Conservation (phyloP, 176 grass and related monocot species). For the Pharus latifolius region DNA sequence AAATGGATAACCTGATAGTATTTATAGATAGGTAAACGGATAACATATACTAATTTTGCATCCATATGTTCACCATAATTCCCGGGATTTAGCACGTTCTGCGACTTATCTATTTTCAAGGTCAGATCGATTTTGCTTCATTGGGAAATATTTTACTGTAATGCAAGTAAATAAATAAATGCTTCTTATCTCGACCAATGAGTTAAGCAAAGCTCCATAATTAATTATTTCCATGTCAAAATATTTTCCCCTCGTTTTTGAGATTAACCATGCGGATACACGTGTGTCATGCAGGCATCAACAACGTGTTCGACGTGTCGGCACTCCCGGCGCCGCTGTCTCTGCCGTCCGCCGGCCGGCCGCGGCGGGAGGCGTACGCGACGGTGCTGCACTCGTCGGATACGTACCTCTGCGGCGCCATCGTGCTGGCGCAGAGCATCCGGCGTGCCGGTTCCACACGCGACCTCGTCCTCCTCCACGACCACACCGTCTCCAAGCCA, state of each 20-base stretch:
- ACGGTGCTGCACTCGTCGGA: conserved; percentile 97
- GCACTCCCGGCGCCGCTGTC: background rate
- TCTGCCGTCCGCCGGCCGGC: background rate
- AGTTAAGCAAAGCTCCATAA: too few species aligned
- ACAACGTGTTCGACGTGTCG: conserved; percentile 25
- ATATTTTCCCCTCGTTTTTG: background rate
- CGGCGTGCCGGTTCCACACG: conserved; percentile 47
- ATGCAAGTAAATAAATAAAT: too few species aligned
- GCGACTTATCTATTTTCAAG: too few species aligned
- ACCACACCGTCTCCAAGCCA: conserved; percentile 45
- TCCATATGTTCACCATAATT: too few species aligned
- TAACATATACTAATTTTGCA: too few species aligned
- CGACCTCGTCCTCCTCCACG: conserved; percentile 79
- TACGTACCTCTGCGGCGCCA: conserved; percentile 81
- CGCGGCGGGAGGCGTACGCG: conserved; percentile 67
- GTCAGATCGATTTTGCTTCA: too few species aligned
- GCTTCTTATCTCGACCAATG: too few species aligned
- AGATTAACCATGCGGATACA: background rate
- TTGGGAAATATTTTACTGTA: too few species aligned
- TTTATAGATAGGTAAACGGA: too few species aligned
- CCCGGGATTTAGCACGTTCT: too few species aligned
- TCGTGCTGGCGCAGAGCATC: conserved; percentile 88
- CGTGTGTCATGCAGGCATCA: conserved; percentile 22
- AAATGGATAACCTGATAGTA: too few species aligned
- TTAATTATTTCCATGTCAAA: too few species aligned